These are phyloP conservation scores for Gynostemma pentaphyllum DNA, from an alignment of 306 rosid species.

Conservation along the genomic window DNA sequence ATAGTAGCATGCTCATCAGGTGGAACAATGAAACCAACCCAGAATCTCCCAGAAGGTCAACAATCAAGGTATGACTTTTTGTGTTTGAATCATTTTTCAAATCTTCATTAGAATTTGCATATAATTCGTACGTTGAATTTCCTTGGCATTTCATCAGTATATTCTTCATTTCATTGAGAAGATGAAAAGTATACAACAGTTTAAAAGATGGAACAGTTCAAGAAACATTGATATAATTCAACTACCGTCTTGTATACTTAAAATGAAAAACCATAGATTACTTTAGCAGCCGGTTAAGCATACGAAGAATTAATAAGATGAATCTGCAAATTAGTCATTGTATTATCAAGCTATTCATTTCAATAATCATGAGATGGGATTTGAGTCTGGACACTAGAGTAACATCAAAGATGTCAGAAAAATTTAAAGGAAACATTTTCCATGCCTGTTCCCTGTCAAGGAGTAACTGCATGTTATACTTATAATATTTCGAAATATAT, in stretches of 20 bases:
- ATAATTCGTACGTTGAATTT: not conserved
- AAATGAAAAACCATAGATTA: no score
- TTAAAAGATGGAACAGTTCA: no score
- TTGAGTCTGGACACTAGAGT: not conserved
- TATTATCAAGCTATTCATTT: not conserved
- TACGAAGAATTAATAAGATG: not conserved
- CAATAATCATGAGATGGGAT: not conserved
- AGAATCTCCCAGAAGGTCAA: conserved; percentile 91
- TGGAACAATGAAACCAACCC: conserved; percentile 89
- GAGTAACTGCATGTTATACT: no score
- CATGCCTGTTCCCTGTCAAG: no score
- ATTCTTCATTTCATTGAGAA: not conserved
- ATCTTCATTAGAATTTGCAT: not conserved
- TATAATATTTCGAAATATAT: no score
- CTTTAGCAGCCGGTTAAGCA: not conserved
- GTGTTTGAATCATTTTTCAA: not conserved
- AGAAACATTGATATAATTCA: no score
- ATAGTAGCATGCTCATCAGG: conserved; percentile 89
- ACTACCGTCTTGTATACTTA: not conserved
- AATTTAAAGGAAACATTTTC: no score
- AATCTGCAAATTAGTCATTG: not conserved
- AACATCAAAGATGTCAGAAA: no score
- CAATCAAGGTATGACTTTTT: conserved; percentile 57
- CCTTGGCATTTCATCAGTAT: not conserved
- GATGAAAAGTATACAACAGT: not conserved